Conservation (phyloP, 169 alveolate species). For the Perkinsus chesapeaki region DNA sequence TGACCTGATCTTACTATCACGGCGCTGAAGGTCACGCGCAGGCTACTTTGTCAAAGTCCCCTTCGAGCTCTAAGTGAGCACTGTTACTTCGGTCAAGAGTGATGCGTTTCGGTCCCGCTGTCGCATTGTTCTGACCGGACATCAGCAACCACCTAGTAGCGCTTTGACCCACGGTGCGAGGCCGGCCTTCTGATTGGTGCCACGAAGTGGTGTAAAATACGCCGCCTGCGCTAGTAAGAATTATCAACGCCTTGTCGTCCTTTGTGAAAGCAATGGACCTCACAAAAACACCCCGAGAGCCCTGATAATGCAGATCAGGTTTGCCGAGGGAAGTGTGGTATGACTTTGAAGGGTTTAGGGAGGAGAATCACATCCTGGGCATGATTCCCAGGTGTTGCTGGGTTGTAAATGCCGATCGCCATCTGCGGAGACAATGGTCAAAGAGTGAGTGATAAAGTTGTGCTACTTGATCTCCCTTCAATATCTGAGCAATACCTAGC, state of each 20-base stretch:
- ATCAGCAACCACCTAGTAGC: neutral
- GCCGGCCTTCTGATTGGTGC: no score
- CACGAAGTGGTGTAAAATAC: no score
- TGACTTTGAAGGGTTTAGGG: neutral
- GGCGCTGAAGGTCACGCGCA: neutral
- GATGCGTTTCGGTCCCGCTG: neutral
- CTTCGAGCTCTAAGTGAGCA: neutral
- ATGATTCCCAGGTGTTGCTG: neutral
- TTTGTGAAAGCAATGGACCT: no score
- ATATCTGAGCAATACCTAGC: neutral
- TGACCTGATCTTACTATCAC: neutral
- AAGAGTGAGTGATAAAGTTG: neutral
- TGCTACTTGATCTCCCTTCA: neutral
- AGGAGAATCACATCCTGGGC: neutral
- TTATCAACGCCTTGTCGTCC: no score
- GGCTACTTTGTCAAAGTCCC: neutral
- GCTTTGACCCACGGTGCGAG: neutral
- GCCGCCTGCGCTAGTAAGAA: no score
- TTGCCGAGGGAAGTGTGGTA: neutral
- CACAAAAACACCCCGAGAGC: no score
- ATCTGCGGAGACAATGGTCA: neutral
- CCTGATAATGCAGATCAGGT: neutral
- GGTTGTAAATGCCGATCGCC: neutral
- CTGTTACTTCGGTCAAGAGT: neutral
- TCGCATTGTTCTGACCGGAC: neutral